A percentile compares a stretch with the other conserved stretches of the same genome.
Evolutionary conservation across 768 basidiomycete genomes (phyloP).

Genomic region (Amanita thiersii): DNA sequence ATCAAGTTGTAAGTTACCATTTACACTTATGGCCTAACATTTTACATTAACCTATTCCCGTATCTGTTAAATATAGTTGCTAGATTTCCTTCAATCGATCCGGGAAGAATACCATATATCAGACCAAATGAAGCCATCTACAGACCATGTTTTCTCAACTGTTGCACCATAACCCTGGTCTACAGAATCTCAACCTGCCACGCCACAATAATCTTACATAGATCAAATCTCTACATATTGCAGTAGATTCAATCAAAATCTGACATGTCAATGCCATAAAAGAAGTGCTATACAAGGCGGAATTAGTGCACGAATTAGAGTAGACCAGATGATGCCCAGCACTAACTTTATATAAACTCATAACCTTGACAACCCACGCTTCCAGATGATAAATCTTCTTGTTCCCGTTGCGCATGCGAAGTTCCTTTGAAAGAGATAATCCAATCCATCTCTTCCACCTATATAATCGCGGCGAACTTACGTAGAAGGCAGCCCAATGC

Average conservation of each 20-base stretch:
- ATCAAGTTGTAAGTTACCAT: conserved; percentile 45
- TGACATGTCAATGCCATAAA: conserved; percentile 53
- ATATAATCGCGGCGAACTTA: conserved; percentile 26
- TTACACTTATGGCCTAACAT: conserved; percentile 1
- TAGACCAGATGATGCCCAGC: background rate
- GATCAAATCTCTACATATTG: background rate
- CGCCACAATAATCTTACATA: background rate
- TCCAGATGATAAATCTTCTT: conserved; percentile 94
- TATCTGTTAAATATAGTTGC: conserved; percentile 35
- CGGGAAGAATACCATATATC: conserved; percentile 39
- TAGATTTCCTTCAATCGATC: conserved; percentile 52
- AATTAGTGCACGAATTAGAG: conserved; percentile 1
- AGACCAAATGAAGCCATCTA: background rate
- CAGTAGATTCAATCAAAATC: conserved; percentile 37
- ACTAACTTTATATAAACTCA: conserved; percentile 80
- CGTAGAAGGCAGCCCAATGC: conserved; percentile 98
- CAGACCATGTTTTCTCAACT: background rate
- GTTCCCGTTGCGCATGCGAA: conserved; percentile 86
- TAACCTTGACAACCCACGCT: conserved; percentile 94
- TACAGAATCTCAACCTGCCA: too few relatives aligned
- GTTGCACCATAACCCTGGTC: background rate
- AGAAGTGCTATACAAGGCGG: conserved; percentile 39
- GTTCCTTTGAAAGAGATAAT: conserved; percentile 50
- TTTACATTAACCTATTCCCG: background rate
- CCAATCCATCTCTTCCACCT: background rate